Base-by-base conservation (phyloP, 169 alveolate genomes). In the Plasmodium yoelii region DNA sequence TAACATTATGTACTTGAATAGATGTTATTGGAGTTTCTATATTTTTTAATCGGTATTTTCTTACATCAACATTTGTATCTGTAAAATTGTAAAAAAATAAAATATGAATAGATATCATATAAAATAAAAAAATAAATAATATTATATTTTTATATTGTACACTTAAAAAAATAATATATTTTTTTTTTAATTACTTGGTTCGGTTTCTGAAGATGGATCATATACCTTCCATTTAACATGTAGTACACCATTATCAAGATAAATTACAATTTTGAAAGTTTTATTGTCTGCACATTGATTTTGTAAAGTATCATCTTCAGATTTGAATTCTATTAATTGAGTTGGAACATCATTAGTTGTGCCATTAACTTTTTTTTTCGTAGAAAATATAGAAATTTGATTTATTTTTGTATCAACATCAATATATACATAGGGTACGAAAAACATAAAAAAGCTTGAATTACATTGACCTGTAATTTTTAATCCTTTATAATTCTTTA, bases 221-320 rank as follows among this genome's bases (percentile, higher is more conserved):
- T 69, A 69, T 4, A 69, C 80, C 49, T 69, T 69, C 80, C 80
- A 69, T 44, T 69, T 69, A 8, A 69, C 55, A n/a, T 34, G 19
- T 5, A 70, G 42, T 56, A 47, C 65, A 5, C 13, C n/a, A 63
- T 55, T 51, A 24, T 49, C 42, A 24, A 70, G 2, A 5, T 12
- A 26, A 34, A 49, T 55, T 10, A 70, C 53, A 2, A 70, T 47
- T 49, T 70, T 70, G 42, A 70, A 70, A 7, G 82, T 19, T 39
- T 51, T 70, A 8, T 64, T 51, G 9, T 51, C 60, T 5, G 39
- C 65, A 39, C 82, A 70, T 24, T 24, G 7, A 18, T 70, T 70
- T 28, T 24, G 24, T 10, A 70, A 39, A 2, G 1, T 47, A 9
- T 70, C 12, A 1, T 0, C 19, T 47, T 70, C 9, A 9, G 18